Percentiles rank a stretch among this genome's conserved stretches.
Conservation (phyloP, 2,329 filamentous ascomycete genomes). For the Talaromyces rugulosus region DNA sequence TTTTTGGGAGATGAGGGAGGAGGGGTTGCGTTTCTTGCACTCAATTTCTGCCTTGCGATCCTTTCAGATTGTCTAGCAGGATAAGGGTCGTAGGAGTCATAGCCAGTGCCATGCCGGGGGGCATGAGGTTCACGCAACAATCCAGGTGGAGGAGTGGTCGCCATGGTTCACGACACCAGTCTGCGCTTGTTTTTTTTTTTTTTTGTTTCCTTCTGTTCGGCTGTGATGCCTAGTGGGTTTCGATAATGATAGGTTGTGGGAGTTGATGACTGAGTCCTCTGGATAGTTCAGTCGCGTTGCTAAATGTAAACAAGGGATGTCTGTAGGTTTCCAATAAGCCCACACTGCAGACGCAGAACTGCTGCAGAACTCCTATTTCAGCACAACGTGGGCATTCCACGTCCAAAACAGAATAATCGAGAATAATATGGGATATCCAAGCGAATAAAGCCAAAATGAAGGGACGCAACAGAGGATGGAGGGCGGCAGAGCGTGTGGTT, state of each 20-base stretch:
- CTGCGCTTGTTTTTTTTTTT: not conserved
- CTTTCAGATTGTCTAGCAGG: conserved; percentile 38
- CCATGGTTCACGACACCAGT: conserved; percentile 25
- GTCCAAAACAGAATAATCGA: not conserved
- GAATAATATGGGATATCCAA: not conserved
- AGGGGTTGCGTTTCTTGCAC: conserved; percentile 25
- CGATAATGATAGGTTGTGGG: not conserved
- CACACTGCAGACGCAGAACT: not conserved
- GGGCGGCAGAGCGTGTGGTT: not conserved
- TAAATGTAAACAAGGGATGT: conserved; percentile 10
- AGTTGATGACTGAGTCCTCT: not conserved
- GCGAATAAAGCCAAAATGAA: not conserved
- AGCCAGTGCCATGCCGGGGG: conserved; percentile 43
- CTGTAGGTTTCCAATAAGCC: not conserved
- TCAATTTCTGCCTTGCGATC: conserved; percentile 30
- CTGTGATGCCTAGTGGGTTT: not conserved
- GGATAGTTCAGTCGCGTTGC: not conserved
- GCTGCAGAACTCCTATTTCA: not conserved
- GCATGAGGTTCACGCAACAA: conserved; percentile 40
- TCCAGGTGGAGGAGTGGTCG: conserved; percentile 45
- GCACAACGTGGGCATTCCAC: not conserved
- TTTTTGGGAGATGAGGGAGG: conserved; percentile 24
- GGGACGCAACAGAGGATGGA: not conserved
- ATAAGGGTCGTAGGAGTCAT: conserved; percentile 40
- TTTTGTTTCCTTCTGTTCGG: not conserved